Evolutionary conservation across 305 asterid species (phyloP).

Genomic region (Solanum hybrid): DNA sequence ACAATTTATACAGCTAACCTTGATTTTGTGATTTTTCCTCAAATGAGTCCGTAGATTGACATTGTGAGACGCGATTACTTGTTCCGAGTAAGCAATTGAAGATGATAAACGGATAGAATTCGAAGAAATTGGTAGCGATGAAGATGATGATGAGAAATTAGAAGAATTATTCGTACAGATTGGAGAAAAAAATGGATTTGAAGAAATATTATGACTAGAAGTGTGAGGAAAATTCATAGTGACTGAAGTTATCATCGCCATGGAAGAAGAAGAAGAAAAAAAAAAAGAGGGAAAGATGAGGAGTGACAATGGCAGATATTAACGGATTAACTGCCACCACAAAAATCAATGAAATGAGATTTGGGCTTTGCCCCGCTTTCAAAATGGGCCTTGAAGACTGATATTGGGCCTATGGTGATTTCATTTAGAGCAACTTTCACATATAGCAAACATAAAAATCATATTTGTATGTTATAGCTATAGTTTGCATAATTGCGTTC

Average conservation of each 20-base stretch:
- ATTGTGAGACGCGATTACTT: not conserved
- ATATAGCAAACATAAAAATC: no score
- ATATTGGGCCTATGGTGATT: not conserved
- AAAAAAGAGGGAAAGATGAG: not conserved
- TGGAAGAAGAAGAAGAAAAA: not conserved
- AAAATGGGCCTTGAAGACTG: not conserved
- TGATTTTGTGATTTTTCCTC: not conserved
- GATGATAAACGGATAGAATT: slow-evolving; percentile 3
- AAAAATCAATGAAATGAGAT: not conserved
- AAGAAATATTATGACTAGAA: not conserved
- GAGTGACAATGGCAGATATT: not conserved
- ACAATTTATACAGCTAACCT: slow-evolving; percentile 6
- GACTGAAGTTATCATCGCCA: not conserved
- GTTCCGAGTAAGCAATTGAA: slow-evolving; percentile 10
- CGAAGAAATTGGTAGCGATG: not conserved
- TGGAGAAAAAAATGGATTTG: not conserved
- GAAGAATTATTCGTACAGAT: not conserved
- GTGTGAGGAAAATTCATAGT: not conserved
- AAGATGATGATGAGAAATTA: not conserved
- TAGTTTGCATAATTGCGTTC: no score
- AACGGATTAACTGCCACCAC: slow-evolving; percentile 3
- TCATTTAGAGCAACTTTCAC: no score
- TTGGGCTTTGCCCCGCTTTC: not conserved
- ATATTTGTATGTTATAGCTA: no score
- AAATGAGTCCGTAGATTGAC: not conserved